These are phyloP conservation scores for Yamadazyma oceani DNA, from an alignment of 1,139 yeast species.

Conservation along the genomic window DNA sequence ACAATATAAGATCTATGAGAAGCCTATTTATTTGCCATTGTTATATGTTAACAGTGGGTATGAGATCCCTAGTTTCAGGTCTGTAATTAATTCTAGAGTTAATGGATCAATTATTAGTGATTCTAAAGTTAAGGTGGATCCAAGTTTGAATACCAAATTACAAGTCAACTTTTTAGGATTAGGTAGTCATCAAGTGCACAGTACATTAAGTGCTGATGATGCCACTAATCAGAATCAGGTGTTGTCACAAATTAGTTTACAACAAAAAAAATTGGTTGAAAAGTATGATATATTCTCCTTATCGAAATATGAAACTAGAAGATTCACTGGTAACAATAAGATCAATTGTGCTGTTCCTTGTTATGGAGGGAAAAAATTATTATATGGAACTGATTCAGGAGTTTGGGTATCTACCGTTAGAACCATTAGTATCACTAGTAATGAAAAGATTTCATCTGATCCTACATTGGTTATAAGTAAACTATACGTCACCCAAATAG, in stretches of 20 bases:
- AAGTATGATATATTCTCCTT: slow-evolving; percentile 79
- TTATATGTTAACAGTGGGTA: slow-evolving; percentile 75
- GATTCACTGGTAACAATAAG: slow-evolving; percentile 68
- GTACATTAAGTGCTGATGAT: slow-evolving; percentile 49
- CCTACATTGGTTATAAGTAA: slow-evolving; percentile 81
- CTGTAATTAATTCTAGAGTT: slow-evolving; percentile 37
- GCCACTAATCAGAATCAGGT: slow-evolving; percentile 73
- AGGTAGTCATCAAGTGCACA: slow-evolving; percentile 47
- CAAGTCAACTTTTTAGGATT: slow-evolving; percentile 51
- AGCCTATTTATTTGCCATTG: slow-evolving; percentile 89
- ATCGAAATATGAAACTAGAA: slow-evolving; percentile 69
- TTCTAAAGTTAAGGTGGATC: slow-evolving; percentile 28
- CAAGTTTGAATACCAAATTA: slow-evolving; percentile 36
- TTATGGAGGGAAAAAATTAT: slow-evolving; percentile 88
- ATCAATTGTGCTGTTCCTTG: slow-evolving; percentile 93
- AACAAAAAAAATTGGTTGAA: slow-evolving; percentile 70
- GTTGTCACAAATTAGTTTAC: slow-evolving; percentile 74
- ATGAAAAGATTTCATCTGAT: slow-evolving; percentile 56
- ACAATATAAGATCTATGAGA: slow-evolving; percentile 85
- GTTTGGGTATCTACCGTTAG: slow-evolving; percentile 74
- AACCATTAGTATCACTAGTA: slow-evolving; percentile 43
- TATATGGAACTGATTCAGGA: slow-evolving; percentile 92
- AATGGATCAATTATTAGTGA: slow-evolving; percentile 45
- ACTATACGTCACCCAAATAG: slow-evolving; percentile 82
- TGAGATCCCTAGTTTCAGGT: slow-evolving; percentile 66